Base-by-base conservation (phyloP, 495 filamentous ascomycete species). In the Tetracladium setigerum region DNA sequence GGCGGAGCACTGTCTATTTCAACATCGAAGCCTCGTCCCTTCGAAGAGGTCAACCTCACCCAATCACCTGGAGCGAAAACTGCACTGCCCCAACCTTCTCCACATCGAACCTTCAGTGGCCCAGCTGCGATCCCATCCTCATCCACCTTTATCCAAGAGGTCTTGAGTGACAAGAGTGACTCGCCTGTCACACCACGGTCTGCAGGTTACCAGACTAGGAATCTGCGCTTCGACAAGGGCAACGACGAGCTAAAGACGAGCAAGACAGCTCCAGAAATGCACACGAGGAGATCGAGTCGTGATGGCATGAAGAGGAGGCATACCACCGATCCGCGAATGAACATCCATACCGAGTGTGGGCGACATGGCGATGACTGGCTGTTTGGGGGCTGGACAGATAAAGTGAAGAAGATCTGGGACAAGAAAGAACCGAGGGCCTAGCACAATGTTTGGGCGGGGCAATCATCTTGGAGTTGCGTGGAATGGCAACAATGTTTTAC, bases 351-450 rank as follows among this genome's bases (percentile, higher is more conserved):
- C 4, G 46, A 52, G 30, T 57, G 44, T 47, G 50, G 50, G 10
- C 44, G 55, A 35, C 50, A 57, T 38, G 30, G 46, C 0, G 55
- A 53, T 51, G 55, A 53, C 8, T 53, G 50, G 55, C 17, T 57
- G 11, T 53, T 53, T 46, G 50, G 55, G 15, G 53, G 53, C 1
- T 51, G 46, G 12, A 36, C 27, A 1, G 45, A 40, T 5, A 31
- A 43, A 13, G 41, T 53, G 5, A 49, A 22, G 37, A 50, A 46
- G 36, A 27, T 56, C n/a, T 52, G 46, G 41, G 46, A 49, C 7
- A 57, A 46, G 36, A 44, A 34, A 16, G 12, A 30, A 30, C 22
- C 22, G 22, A 27, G 22, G 22, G 7, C 22, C 3, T 27, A 27
- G 22, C 22, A 27, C 22, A n/a, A n/a, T n/a, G 22, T 27, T 7